A percentile compares a stretch with the other conserved stretches of the same genome.
Conservation (phyloP, 1,284 basidiomycete species). For the Austroboletus novae-zelandiae region DNA sequence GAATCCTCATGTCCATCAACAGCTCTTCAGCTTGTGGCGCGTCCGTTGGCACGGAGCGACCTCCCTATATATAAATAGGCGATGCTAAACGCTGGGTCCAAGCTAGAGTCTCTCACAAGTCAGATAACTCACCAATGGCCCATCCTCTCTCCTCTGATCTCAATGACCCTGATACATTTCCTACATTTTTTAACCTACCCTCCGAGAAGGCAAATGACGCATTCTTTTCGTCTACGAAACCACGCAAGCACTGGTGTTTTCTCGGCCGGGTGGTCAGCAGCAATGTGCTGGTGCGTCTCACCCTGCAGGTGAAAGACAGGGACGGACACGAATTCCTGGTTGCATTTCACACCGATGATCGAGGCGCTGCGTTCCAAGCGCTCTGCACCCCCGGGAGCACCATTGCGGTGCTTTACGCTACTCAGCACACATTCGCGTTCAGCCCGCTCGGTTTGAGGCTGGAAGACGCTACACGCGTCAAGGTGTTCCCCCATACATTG, state of each 20-base stretch:
- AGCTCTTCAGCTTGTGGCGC: too few species aligned
- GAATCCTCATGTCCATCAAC: too few species aligned
- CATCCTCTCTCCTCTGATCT: slow-evolving; percentile 26
- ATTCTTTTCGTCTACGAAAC: slow-evolving; percentile 23
- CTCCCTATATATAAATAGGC: slow-evolving; percentile 15
- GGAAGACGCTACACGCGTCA: slow-evolving; percentile 24
- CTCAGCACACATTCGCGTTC: slow-evolving; percentile 31
- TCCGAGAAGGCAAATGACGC: slow-evolving; percentile 19
- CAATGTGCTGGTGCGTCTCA: slow-evolving; percentile 23
- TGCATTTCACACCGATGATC: slow-evolving; percentile 33
- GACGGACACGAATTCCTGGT: slow-evolving; percentile 24
- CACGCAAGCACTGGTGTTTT: slow-evolving; percentile 32
- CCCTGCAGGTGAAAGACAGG: slow-evolving; percentile 28
- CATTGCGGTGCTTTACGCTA: slow-evolving; percentile 31
- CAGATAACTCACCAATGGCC: slow-evolving; percentile 16
- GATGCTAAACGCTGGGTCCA: not conserved
- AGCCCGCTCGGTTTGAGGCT: slow-evolving; percentile 29
- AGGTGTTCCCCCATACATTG: slow-evolving; percentile 28
- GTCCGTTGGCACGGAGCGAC: not conserved
- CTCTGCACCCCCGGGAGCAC: slow-evolving; percentile 29
- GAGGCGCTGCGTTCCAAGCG: slow-evolving; percentile 22
- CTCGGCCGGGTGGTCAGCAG: slow-evolving; percentile 27
- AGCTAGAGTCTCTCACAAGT: not conserved
- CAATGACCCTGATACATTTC: slow-evolving; percentile 25
- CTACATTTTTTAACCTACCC: slow-evolving; percentile 24